These are phyloP conservation scores for Phlebiopsis gigantea DNA, from an alignment of 768 basidiomycete species.

Conservation along the genomic window DNA sequence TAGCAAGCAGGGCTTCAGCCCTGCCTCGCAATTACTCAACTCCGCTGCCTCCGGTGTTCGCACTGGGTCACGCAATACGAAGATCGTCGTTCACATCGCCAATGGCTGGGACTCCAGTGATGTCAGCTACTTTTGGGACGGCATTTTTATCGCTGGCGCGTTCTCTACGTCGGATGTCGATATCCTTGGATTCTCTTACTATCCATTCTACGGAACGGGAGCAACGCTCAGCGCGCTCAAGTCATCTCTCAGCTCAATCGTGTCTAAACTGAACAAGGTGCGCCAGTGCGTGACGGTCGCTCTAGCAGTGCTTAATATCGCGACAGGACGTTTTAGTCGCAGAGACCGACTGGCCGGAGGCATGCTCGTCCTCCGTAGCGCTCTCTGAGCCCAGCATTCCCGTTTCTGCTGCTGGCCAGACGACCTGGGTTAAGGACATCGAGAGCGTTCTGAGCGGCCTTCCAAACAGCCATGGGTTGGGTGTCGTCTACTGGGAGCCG, in stretches of 20 bases:
- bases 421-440: constrained; percentile 48
- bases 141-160: constrained; percentile 49
- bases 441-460: constrained; percentile 39
- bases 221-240: constrained; percentile 49
- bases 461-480: constrained; percentile 30
- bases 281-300: background rate
- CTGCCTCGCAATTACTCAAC: constrained; percentile 54
- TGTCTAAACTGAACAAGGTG: constrained; percentile 5
- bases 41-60: constrained; percentile 53
- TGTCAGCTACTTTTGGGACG: constrained; percentile 43
- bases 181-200: constrained; percentile 59
- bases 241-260: constrained; percentile 27
- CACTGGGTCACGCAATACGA: constrained; percentile 35
- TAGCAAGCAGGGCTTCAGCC: constrained; percentile 45
- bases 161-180: constrained; percentile 47
- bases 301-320: background rate
- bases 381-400: constrained; percentile 45
- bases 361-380: constrained; percentile 34
- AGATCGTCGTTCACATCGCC: constrained; percentile 55
- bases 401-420: constrained; percentile 46
- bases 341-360: constrained; percentile 60
- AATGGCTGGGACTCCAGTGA: constrained; percentile 52
- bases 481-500: constrained; percentile 63
- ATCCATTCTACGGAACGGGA: constrained; percentile 55
- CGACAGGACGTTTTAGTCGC: constrained; percentile 55